phyloP scores from a whole-genome alignment of 257 asterid species.

The Cynanchum wilfordii region DNA sequence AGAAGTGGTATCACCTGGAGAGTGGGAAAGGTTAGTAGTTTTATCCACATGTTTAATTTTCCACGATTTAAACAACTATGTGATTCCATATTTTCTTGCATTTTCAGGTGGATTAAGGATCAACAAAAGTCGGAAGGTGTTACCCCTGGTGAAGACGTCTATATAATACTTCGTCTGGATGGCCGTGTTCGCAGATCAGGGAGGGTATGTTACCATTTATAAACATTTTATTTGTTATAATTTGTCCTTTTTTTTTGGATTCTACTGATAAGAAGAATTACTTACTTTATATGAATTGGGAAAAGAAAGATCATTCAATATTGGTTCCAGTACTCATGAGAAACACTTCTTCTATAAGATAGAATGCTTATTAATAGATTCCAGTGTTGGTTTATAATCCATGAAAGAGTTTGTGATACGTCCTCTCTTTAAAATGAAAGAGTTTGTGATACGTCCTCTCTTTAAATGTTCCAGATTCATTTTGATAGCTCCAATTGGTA shows the following conservation, averaged over 20 bases:
- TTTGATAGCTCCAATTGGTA: not conserved
- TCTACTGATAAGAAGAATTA: not conserved
- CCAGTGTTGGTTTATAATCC: not conserved
- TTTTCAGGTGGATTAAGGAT: constrained; percentile 84
- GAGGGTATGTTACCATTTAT: constrained; percentile 46
- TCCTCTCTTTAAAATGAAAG: not conserved
- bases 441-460: not conserved
- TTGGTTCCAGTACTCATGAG: not conserved
- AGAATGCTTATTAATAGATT: not conserved
- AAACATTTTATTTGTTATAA: not conserved
- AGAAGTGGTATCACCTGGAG: constrained; percentile 72
- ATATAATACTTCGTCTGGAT: constrained; percentile 90
- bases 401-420: not conserved
- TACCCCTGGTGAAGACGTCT: constrained; percentile 89
- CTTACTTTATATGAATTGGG: not conserved
- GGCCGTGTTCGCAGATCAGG: constrained; percentile 97
- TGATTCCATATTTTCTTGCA: not conserved
- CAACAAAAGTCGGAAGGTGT: constrained; percentile 88
- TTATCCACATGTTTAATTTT: not conserved
- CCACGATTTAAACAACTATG: not conserved
- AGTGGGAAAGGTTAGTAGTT: constrained; percentile 84
- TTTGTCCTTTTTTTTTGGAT: not conserved
- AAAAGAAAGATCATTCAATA: not conserved
- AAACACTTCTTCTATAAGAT: not conserved
- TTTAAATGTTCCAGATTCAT: not conserved